phyloP scores from a whole-genome alignment of 2,329 filamentous ascomycete species.

The Cercospora sojina region DNA sequence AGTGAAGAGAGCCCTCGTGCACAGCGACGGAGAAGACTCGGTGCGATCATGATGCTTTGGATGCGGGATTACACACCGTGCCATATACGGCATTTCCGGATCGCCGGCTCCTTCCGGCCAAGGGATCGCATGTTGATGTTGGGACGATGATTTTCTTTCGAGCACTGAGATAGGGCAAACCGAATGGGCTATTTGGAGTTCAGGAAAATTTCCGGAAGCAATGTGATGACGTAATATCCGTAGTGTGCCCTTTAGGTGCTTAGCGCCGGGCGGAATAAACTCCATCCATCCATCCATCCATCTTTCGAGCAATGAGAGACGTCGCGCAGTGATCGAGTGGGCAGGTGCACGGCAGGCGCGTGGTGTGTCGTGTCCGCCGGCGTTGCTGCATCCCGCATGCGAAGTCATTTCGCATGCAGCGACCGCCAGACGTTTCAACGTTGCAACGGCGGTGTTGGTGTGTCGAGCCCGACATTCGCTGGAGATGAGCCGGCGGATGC shows the following conservation, averaged over 20 bases:
- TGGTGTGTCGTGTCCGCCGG: not conserved
- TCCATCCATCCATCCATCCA: too few relatives aligned
- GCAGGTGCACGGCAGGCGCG: not conserved
- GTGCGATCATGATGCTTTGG: not conserved
- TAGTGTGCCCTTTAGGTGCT: too few relatives aligned
- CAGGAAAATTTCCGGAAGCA: too few relatives aligned
- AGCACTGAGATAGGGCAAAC: too few relatives aligned
- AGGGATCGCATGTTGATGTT: not conserved
- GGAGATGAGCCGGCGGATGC: not conserved
- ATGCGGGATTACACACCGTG: not conserved
- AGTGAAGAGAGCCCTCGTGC: not conserved
- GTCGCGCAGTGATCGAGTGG: not conserved
- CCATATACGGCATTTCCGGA: not conserved
- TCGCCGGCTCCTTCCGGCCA: not conserved
- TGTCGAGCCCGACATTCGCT: not conserved
- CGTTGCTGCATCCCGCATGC: not conserved
- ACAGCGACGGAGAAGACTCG: not conserved
- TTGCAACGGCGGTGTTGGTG: not conserved
- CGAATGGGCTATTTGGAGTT: too few relatives aligned
- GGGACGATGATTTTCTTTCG: not conserved
- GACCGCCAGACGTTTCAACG: not conserved
- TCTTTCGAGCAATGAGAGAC: not conserved
- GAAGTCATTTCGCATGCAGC: constrained; percentile 5
- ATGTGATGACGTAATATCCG: too few relatives aligned
- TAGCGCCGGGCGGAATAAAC: too few relatives aligned